These are phyloP conservation scores for Torulaspora delbrueckii DNA, from an alignment of 805 yeast genomes.

Conservation along the genomic window DNA sequence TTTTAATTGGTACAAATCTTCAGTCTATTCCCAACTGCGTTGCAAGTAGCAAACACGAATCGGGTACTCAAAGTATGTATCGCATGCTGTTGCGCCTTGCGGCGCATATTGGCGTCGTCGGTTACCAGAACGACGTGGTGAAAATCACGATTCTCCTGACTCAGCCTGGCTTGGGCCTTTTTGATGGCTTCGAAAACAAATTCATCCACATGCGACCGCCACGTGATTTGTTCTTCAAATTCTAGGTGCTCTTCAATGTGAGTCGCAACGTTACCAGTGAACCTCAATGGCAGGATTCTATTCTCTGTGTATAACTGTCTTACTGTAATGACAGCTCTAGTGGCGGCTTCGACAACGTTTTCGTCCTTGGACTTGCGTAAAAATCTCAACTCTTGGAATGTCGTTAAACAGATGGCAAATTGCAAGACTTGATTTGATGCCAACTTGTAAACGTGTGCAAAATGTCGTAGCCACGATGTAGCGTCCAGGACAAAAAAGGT, in stretches of 20 bases:
- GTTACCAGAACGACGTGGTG: conserved; percentile 61
- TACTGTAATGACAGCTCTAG: conserved; percentile 68
- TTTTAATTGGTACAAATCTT: conserved; percentile 24
- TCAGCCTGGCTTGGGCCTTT: conserved; percentile 37
- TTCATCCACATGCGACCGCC: conserved; percentile 69
- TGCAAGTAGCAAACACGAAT: conserved; percentile 33
- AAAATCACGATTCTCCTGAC: conserved; percentile 36
- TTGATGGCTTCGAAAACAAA: conserved; percentile 50
- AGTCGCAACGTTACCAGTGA: conserved; percentile 62
- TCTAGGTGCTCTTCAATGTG: conserved; percentile 66
- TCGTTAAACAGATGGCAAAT: conserved; percentile 63
- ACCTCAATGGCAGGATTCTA: conserved; percentile 53
- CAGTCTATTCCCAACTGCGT: conserved; percentile 21
- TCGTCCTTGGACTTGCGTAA: conserved; percentile 64
- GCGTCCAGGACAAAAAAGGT: conserved; percentile 65
- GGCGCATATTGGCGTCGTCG: conserved; percentile 68
- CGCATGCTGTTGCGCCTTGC: conserved; percentile 43
- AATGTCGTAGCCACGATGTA: conserved; percentile 72
- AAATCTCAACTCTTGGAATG: conserved; percentile 69
- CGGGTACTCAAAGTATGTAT: conserved; percentile 34
- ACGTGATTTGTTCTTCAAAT: conserved; percentile 62
- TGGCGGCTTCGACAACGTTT: conserved; percentile 73
- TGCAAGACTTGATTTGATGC: conserved; percentile 54
- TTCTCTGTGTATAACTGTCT: conserved; percentile 58
- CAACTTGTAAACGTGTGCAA: conserved; percentile 68